A percentile compares a stretch with the other conserved stretches of the same genome.
Evolutionary conservation across 208 protist species (phyloP).

Genomic region (Herpetomonas muscarum): DNA sequence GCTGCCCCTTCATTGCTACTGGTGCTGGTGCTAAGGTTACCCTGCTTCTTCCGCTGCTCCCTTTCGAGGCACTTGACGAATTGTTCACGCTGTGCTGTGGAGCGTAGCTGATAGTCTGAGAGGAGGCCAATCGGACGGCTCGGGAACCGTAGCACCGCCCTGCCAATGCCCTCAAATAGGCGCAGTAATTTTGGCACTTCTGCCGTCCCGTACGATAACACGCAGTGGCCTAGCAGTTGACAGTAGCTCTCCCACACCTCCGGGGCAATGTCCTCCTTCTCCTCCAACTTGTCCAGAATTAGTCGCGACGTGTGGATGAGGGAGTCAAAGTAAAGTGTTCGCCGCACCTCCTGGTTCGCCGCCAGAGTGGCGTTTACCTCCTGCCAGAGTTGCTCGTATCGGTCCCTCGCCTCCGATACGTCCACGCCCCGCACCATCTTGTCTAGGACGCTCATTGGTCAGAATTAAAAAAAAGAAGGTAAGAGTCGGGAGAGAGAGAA

Average conservation of each 20-base stretch:
- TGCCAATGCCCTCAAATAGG: constrained; percentile 27
- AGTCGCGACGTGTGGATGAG: constrained; percentile 31
- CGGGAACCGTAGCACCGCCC: constrained; percentile 29
- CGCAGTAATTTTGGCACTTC: constrained; percentile 21
- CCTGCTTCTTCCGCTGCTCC: constrained; percentile 7
- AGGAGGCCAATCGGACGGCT: constrained; percentile 27
- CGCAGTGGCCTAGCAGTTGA: constrained; percentile 35
- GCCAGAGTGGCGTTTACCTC: constrained; percentile 11
- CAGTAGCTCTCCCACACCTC: constrained; percentile 50
- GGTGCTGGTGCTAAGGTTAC: too few species aligned
- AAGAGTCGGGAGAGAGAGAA: neutral
- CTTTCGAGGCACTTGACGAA: constrained; percentile 8
- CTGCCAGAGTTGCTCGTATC: constrained; percentile 17
- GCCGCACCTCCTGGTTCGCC: constrained; percentile 16
- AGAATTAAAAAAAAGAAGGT: neutral
- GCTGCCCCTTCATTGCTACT: too few species aligned
- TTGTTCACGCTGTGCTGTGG: constrained; percentile 32
- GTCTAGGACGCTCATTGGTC: constrained; percentile 14
- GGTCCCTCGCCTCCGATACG: constrained; percentile 10
- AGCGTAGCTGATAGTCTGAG: constrained; percentile 36
- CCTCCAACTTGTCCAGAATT: constrained; percentile 39
- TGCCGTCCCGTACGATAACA: constrained; percentile 40
- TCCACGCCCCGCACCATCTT: constrained; percentile 21
- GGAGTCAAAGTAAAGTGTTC: constrained; percentile 26
- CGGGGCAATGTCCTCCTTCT: constrained; percentile 17